Evolutionary conservation across 1,284 basidiomycete species (phyloP).

Genomic region (Heterobasidion annosum): DNA sequence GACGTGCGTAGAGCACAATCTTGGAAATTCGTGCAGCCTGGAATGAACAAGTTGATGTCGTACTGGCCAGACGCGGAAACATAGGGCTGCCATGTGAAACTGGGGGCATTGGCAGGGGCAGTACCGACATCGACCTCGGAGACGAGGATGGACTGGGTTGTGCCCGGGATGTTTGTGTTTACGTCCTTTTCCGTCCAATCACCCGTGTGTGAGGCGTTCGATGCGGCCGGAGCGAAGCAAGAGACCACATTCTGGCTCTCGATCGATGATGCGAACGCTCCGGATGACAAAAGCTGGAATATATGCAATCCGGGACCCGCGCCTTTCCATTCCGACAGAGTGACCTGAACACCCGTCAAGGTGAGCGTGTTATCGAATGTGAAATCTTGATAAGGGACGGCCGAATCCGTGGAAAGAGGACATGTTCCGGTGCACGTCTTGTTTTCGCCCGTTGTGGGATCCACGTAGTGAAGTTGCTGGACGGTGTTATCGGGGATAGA

Average conservation of each 20-base stretch:
- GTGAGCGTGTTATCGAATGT: constrained; percentile 56
- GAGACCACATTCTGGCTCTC: constrained; percentile 52
- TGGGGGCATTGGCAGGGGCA: constrained; percentile 50
- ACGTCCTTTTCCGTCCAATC: constrained; percentile 59
- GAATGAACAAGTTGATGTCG: constrained; percentile 76
- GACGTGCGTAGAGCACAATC: constrained; percentile 79
- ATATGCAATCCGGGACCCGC: constrained; percentile 78
- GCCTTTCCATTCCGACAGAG: constrained; percentile 72
- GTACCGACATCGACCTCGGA: constrained; percentile 63
- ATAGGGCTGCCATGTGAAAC: constrained; percentile 85
- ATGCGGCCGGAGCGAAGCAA: constrained; percentile 68
- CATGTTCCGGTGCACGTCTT: constrained; percentile 64
- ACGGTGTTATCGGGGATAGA: constrained; percentile 86
- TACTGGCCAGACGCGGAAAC: constrained; percentile 86
- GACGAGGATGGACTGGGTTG: constrained; percentile 67
- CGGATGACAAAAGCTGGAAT: constrained; percentile 85
- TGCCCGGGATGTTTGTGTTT: constrained; percentile 71
- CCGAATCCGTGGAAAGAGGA: constrained; percentile 66
- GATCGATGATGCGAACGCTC: constrained; percentile 76
- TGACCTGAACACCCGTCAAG: constrained; percentile 81
- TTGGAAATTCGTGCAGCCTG: constrained; percentile 76
- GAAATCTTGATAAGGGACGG: constrained; percentile 84
- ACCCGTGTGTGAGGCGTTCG: constrained; percentile 56
- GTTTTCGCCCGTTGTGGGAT: constrained; percentile 68
- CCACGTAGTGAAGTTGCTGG: constrained; percentile 68